Evolutionary conservation across 148 eudicot genomes (phyloP).

Genomic region (Salicornia ramosissima): DNA sequence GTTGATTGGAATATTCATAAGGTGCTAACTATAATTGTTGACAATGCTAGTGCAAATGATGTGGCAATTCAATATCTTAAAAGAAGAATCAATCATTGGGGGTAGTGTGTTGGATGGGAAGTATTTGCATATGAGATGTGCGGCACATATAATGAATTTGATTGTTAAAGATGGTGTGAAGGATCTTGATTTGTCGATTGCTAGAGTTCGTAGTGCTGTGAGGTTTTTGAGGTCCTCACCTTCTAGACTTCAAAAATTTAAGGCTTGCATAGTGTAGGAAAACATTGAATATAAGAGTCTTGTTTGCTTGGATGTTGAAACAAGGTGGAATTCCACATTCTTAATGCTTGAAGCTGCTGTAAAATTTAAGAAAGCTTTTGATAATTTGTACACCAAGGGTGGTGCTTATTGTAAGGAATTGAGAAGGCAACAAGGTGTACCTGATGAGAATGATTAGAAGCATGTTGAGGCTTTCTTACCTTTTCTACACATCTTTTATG

Average conservation of each 20-base stretch:
- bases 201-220: background rate
- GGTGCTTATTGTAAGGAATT: background rate
- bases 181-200: background rate
- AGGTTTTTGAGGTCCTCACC: no score
- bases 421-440: background rate
- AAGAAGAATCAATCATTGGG: background rate
- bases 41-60: constrained; percentile 20
- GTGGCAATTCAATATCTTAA: constrained; percentile 1
- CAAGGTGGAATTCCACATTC: no score
- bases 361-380: no score
- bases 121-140: constrained; percentile 15
- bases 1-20: constrained; percentile 7
- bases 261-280: no score
- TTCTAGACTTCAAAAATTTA: no score
- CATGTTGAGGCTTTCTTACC: background rate
- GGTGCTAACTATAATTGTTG: constrained; percentile 8
- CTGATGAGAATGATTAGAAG: background rate
- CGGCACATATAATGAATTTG: no score
- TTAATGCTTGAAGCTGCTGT: no score
- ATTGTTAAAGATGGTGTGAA: constrained; percentile 6
- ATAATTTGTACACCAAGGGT: no score
- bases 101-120: constrained; percentile 10
- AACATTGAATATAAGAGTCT: no score
- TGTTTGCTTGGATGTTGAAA: no score
- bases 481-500: background rate